Base-by-base conservation (phyloP, 2,329 filamentous ascomycete genomes). In the Fusarium cyanostomum region DNA sequence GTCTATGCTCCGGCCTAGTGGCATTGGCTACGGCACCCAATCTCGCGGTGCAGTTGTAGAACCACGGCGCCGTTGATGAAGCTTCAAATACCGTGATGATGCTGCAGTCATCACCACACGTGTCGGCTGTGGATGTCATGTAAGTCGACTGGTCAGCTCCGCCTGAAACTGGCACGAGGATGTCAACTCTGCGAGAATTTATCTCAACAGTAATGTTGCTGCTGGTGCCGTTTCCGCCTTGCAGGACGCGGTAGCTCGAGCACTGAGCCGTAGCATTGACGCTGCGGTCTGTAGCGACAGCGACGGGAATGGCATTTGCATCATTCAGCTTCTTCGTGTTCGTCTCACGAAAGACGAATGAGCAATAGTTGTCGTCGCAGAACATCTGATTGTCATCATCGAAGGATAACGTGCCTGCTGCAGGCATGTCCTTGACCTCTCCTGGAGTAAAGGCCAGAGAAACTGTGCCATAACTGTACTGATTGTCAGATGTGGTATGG, bases 331-430 rank as follows among this genome's bases (percentile, higher is more conserved):
- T 59, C 2, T n/a, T 9, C 1, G 52, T 60, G 1, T 60, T 59
- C 5, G 48, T 60, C 39, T 80, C 79, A 15, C 72, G 72, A 48
- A 81, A 82, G 5, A 75, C 46, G 26, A 77, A 78, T 5, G 69
- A 56, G 38, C 75, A 74, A 11, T 41, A 45, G 1, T 48, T 66
- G 1, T 57, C 48, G n/a, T 75, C 72, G n/a, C 72, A 71, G 44
- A 77, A 82, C 3, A 75, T 44, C 7, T 72, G 54, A 4, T 70
- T 53, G 2, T 68, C 64, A 11, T 75, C 72, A 0, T 62, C 48
- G 12, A 69, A 69, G 44, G 64, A 73, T 11, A 79, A 46, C 0
- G 60, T 65, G 0, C 75, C 72, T 0, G 74, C 62, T 2, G 7
- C 11, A 0, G 77, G 77, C 1, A 70, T 56, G 0, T 63, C 38